Evolutionary conservation across 257 asterid genomes (phyloP).

Genomic region (Orobanche coerulescens): DNA sequence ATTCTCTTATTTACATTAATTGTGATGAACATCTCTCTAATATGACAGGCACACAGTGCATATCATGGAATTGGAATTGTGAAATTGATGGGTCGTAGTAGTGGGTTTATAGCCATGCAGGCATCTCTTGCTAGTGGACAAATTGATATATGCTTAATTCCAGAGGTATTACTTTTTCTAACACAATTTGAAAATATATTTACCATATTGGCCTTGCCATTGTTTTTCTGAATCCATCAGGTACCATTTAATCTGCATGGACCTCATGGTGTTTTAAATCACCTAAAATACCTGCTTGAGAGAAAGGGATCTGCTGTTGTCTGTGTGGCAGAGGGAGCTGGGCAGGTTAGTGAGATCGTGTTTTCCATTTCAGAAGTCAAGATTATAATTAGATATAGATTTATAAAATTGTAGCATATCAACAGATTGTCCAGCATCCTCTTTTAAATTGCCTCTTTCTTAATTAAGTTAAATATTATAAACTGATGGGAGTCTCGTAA

Average conservation of each 20-base stretch:
- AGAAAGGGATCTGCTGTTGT: constrained; percentile 94
- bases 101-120: constrained; percentile 98
- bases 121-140: constrained; percentile 99
- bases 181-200: background rate
- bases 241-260: constrained; percentile 85
- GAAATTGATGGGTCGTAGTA: constrained; percentile 96
- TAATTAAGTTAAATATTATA: background rate
- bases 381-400: background rate
- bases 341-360: constrained; percentile 53
- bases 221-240: constrained; percentile 28
- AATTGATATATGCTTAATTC: constrained; percentile 89
- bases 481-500: background rate
- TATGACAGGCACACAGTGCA: constrained; percentile 91
- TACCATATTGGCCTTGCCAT: constrained; percentile 5
- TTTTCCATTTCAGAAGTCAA: constrained; percentile 7
- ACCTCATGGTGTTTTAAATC: constrained; percentile 85
- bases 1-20: background rate
- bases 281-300: constrained; percentile 77
- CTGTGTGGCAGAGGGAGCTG: constrained; percentile 99
- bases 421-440: background rate
- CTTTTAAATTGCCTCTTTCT: background rate
- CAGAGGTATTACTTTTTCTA: constrained; percentile 51
- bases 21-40: constrained; percentile 20
- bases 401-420: background rate
- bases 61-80: constrained; percentile 89